Conservation (phyloP, 1,139 yeast species). For the Yamadazyma membranifaciens region DNA sequence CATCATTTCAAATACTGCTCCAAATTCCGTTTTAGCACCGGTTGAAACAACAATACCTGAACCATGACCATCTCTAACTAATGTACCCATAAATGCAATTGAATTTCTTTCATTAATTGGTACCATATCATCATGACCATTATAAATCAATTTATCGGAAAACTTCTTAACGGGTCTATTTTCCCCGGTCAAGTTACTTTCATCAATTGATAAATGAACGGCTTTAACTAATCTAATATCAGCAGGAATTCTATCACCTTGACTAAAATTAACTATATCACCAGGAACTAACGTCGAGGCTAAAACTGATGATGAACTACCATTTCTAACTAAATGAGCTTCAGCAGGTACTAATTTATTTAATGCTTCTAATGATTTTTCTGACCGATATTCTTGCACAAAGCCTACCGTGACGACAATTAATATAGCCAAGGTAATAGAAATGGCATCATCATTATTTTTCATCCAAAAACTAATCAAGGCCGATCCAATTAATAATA, state of each 20-base stretch:
- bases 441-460: constrained; percentile 87
- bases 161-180: constrained; percentile 76
- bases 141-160: constrained; percentile 29
- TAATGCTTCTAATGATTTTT: constrained; percentile 87
- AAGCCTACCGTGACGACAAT: constrained; percentile 95
- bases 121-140: constrained; percentile 20
- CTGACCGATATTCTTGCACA: constrained; percentile 93
- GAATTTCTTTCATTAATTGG: constrained; percentile 67
- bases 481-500: constrained; percentile 86
- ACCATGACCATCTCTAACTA: constrained; percentile 93
- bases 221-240: constrained; percentile 80
- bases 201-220: constrained; percentile 80
- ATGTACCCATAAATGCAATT: constrained; percentile 93
- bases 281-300: constrained; percentile 93
- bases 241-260: constrained; percentile 95
- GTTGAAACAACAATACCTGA: constrained; percentile 91
- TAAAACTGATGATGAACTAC: constrained; percentile 69
- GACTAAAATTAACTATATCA: constrained; percentile 80
- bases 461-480: constrained; percentile 84
- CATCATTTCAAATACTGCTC: constrained; percentile 90
- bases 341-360: constrained; percentile 91
- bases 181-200: constrained; percentile 93
- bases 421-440: constrained; percentile 81
- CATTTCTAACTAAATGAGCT: constrained; percentile 83
- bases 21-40: constrained; percentile 85